A percentile compares a stretch with the other conserved stretches of the same genome.
Conservation (phyloP, 2,329 filamentous ascomycete genomes). For the Exophiala viscosa region DNA sequence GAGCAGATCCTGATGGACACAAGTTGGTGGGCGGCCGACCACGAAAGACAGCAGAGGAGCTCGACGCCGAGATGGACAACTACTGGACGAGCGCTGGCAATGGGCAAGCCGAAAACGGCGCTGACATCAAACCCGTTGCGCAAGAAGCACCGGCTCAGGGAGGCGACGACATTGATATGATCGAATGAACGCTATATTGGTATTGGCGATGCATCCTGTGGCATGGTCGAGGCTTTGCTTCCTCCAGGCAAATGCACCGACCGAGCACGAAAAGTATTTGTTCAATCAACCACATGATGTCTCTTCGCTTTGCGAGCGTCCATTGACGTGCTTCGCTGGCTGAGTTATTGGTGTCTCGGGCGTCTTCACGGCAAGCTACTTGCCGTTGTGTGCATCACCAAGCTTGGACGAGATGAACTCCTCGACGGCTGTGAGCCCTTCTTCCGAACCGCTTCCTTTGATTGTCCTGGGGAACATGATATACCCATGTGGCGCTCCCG, state of each 20-base stretch:
- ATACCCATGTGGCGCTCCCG: constrained; percentile 52
- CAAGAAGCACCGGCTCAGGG: constrained; percentile 29
- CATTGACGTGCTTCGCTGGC: neutral
- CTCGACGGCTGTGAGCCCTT: constrained; percentile 24
- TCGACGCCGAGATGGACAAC: constrained; percentile 95
- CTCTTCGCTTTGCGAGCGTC: neutral
- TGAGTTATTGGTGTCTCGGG: neutral
- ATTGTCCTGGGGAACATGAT: constrained; percentile 25
- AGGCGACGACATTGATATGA: constrained; percentile 67
- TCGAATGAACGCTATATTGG: constrained; percentile 48
- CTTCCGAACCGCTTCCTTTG: constrained; percentile 21
- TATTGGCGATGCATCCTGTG: neutral
- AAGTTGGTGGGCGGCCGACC: constrained; percentile 55
- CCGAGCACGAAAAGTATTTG: neutral
- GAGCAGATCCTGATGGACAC: constrained; percentile 37
- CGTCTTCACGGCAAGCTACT: neutral
- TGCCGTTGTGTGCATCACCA: neutral
- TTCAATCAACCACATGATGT: neutral
- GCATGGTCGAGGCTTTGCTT: neutral
- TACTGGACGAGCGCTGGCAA: constrained; percentile 64
- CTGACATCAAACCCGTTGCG: constrained; percentile 33
- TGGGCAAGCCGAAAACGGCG: constrained; percentile 33
- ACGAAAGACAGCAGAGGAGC: constrained; percentile 84
- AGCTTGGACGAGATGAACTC: constrained; percentile 22
- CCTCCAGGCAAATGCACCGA: neutral